phyloP scores from a whole-genome alignment of 2,329 filamentous ascomycete genomes.

The Cordyceps fumosorosea region DNA sequence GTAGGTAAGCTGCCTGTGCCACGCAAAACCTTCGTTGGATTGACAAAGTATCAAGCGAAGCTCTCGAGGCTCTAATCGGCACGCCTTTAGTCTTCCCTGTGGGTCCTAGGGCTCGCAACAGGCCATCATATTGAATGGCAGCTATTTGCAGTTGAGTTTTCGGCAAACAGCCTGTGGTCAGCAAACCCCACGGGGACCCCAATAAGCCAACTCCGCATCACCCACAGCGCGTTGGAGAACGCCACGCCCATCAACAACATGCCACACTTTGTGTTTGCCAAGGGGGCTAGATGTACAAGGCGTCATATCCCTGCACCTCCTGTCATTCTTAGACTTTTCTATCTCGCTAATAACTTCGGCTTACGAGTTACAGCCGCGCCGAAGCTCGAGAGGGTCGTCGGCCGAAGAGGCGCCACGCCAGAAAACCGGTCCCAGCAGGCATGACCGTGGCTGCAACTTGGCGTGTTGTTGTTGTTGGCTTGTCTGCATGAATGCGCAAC shows the following conservation, averaged over 20 bases:
- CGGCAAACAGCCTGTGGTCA: neutral
- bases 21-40: too few relatives aligned
- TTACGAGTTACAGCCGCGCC: neutral
- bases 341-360: neutral
- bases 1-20: too few relatives aligned
- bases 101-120: too few relatives aligned
- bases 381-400: neutral
- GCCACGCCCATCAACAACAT: too few relatives aligned
- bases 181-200: neutral
- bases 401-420: neutral
- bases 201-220: neutral
- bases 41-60: too few relatives aligned
- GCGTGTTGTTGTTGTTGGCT: neutral
- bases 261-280: neutral
- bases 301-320: neutral
- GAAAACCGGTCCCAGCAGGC: too few relatives aligned
- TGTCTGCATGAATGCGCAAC: too few relatives aligned
- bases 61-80: too few relatives aligned
- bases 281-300: neutral
- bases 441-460: neutral
- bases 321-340: neutral
- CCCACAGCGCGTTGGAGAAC: neutral
- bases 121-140: neutral
- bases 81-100: neutral
- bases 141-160: neutral